Evolutionary conservation across 345 rosid species (phyloP).

Genomic region (Excoecaria agallocha): DNA sequence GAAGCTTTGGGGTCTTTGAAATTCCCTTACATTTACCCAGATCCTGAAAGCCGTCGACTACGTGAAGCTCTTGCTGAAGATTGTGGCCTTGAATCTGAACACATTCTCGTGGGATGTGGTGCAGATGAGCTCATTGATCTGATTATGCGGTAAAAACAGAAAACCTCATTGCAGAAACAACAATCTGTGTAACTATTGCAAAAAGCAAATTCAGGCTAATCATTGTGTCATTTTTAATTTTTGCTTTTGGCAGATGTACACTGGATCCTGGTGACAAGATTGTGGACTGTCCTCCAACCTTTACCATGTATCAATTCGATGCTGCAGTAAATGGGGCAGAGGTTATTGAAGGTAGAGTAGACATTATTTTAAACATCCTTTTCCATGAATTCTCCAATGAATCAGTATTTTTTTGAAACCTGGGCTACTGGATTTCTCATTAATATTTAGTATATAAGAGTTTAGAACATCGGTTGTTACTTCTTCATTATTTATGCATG

Average conservation of each 20-base stretch:
- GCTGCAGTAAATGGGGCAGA: constrained; percentile 85
- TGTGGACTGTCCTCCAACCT: constrained; percentile 95
- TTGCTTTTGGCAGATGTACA: constrained; percentile 56
- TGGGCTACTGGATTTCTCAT: not conserved
- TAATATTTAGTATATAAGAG: not conserved
- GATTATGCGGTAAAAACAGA: constrained; percentile 73
- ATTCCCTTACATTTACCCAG: constrained; percentile 88
- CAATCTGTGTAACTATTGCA: not conserved
- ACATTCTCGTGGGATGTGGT: constrained; percentile 95
- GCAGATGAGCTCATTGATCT: constrained; percentile 95
- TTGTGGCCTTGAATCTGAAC: constrained; percentile 79
- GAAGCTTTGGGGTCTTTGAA: constrained; percentile 87
- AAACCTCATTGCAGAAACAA: too few relatives aligned
- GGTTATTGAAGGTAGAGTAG: constrained; percentile 65
- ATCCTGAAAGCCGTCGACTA: constrained; percentile 75
- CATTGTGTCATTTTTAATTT: not conserved
- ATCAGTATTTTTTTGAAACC: not conserved
- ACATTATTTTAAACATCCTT: not conserved
- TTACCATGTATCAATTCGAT: constrained; percentile 97
- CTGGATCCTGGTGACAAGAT: constrained; percentile 97
- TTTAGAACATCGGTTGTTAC: not conserved
- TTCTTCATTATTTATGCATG: too few relatives aligned
- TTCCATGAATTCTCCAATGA: constrained; percentile 2
- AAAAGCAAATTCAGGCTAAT: too few relatives aligned
- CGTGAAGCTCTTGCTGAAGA: constrained; percentile 84